A percentile compares a stretch with the other conserved stretches of the same genome.
Conservation (phyloP, 2,329 filamentous ascomycete species). For the Xylaria sp. region DNA sequence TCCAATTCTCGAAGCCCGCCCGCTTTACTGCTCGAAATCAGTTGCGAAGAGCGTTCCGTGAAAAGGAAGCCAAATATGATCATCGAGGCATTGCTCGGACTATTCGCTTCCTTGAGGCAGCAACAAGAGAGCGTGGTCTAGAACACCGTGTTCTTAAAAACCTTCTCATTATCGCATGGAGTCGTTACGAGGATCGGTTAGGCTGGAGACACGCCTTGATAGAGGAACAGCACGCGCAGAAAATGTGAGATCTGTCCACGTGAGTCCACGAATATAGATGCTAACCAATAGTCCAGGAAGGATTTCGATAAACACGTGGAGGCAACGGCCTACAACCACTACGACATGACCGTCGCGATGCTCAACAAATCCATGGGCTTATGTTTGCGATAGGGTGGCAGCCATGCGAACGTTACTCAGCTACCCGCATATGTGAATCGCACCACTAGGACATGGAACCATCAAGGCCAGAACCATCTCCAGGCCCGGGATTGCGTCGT, state of each 20-base stretch:
- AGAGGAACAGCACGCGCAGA: constrained; percentile 28
- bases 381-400: constrained; percentile 56
- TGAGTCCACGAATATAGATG: not conserved
- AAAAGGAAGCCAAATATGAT: constrained; percentile 53
- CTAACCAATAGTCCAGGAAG: constrained; percentile 30
- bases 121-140: constrained; percentile 65
- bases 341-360: constrained; percentile 73
- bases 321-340: constrained; percentile 59
- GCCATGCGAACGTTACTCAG: constrained; percentile 8
- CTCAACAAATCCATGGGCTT: constrained; percentile 75
- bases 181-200: constrained; percentile 42
- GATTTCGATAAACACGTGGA: constrained; percentile 29
- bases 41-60: constrained; percentile 64
- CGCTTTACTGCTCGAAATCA: constrained; percentile 66
- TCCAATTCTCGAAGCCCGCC: constrained; percentile 73
- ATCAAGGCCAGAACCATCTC: too few relatives aligned
- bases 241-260: constrained; percentile 17
- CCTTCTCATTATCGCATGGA: constrained; percentile 58
- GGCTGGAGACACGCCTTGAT: constrained; percentile 36
- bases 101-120: constrained; percentile 71
- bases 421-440: constrained; percentile 4
- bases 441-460: not conserved
- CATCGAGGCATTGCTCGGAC: constrained; percentile 65
- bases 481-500: too few relatives aligned
- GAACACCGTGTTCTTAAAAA: constrained; percentile 78